Percentiles rank a stretch among this genome's conserved stretches.
Evolutionary conservation across 768 basidiomycete genomes (phyloP).

Genomic region (Punctularia strigosozonata): DNA sequence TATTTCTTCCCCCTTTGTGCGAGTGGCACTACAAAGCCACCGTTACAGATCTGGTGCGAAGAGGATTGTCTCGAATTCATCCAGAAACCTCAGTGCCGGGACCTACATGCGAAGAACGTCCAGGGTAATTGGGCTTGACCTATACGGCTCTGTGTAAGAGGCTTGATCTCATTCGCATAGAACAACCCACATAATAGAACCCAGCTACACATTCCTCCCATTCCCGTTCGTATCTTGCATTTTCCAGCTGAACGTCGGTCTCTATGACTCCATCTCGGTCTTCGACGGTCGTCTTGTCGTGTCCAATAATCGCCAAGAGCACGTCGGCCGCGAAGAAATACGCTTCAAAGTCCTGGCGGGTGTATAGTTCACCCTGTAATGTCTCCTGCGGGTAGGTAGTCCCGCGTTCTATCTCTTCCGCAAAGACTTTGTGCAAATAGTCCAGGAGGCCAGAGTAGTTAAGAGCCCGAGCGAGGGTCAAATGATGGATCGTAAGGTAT

Average conservation of each 20-base stretch:
- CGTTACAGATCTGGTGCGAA: constrained; percentile 65
- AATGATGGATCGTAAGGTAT: constrained; percentile 24
- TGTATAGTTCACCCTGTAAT: constrained; percentile 26
- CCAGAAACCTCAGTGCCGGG: background rate
- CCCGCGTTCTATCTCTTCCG: constrained; percentile 65
- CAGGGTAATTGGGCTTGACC: constrained; percentile 87
- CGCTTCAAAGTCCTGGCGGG: constrained; percentile 43
- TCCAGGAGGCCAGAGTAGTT: constrained; percentile 39
- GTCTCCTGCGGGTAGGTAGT: constrained; percentile 81
- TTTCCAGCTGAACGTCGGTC: constrained; percentile 24
- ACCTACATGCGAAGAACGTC: constrained; percentile 81
- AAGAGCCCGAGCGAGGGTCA: constrained; percentile 19
- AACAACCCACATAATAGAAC: constrained; percentile 52
- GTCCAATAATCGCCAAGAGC: constrained; percentile 45
- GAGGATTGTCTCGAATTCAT: constrained; percentile 1
- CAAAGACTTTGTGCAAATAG: constrained; percentile 51
- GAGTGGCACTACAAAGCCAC: constrained; percentile 72
- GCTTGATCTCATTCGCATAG: constrained; percentile 1
- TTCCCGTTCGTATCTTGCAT: constrained; percentile 32
- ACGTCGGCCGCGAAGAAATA: constrained; percentile 77
- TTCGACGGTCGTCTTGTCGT: constrained; percentile 9
- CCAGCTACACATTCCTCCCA: constrained; percentile 70
- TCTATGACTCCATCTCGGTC: constrained; percentile 10
- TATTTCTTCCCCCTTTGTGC: constrained; percentile 51
- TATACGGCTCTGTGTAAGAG: constrained; percentile 11